phyloP scores from a whole-genome alignment of 768 basidiomycete species.

The Dacryopinax primogenitus region DNA sequence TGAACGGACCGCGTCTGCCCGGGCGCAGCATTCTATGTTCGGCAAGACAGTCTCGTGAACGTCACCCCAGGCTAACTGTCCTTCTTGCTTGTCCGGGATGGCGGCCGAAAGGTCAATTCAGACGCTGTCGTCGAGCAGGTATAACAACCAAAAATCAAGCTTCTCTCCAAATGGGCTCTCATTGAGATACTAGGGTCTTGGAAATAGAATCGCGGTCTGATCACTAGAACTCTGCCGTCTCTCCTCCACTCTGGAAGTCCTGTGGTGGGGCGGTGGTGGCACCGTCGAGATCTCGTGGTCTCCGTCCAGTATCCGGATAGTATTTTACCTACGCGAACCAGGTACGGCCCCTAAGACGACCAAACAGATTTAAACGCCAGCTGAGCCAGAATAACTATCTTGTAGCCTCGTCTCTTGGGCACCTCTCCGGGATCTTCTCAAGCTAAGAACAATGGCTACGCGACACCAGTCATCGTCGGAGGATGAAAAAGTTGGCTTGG shows the following conservation, averaged over 20 bases:
- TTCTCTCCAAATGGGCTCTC: neutral
- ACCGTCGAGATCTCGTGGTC: conserved; percentile 1
- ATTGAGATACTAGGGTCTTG: neutral
- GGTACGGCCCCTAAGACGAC: neutral
- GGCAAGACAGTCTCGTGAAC: conserved; percentile 3
- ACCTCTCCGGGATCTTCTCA: neutral
- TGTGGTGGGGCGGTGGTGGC: neutral
- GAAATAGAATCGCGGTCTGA: neutral
- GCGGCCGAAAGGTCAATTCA: neutral
- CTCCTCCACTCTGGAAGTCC: conserved; percentile 1
- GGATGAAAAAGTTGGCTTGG: neutral
- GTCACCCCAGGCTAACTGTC: neutral
- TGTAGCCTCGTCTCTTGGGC: neutral
- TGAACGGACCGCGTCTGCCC: neutral
- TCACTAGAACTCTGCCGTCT: neutral
- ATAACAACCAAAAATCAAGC: neutral
- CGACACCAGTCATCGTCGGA: neutral
- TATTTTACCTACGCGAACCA: neutral
- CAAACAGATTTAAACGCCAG: neutral
- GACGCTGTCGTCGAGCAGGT: neutral
- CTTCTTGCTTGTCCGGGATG: neutral
- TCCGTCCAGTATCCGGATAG: neutral
- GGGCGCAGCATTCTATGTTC: neutral
- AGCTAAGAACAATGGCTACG: neutral
- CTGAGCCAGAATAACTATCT: neutral